A percentile compares a stretch with the other conserved stretches of the same genome.
phyloP scores from a whole-genome alignment of 2,329 filamentous ascomycete genomes.

The Tolypocladium amazonense region DNA sequence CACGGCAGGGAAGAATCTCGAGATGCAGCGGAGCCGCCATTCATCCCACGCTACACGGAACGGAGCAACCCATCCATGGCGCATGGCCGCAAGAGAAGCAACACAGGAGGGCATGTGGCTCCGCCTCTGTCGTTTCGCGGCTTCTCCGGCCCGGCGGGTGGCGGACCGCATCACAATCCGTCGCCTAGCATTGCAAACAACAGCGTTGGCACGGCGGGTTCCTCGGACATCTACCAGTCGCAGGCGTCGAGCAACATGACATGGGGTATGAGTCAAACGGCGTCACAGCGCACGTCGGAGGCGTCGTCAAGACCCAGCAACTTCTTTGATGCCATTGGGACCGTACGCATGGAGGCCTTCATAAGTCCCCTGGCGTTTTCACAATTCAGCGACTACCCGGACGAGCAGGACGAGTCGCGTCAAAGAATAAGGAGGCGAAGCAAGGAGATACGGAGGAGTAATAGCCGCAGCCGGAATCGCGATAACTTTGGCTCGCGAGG shows the following conservation, averaged over 20 bases:
- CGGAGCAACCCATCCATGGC: conserved; percentile 34
- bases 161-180: conserved; percentile 31
- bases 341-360: conserved; percentile 94
- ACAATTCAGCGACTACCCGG: conserved; percentile 33
- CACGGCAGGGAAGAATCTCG: conserved; percentile 37
- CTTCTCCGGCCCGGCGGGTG: conserved; percentile 51
- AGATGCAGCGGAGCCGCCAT: conserved; percentile 60
- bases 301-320: conserved; percentile 42
- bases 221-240: conserved; percentile 51
- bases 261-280: conserved; percentile 33
- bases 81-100: conserved; percentile 81
- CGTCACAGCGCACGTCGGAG: conserved; percentile 43
- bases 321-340: conserved; percentile 84
- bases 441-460: conserved; percentile 41
- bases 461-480: conserved; percentile 42
- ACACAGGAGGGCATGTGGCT: conserved; percentile 66
- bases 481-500: conserved; percentile 39
- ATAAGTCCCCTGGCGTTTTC: conserved; percentile 54
- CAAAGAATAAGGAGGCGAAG: conserved; percentile 39
- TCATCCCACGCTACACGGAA: conserved; percentile 59
- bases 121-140: conserved; percentile 67
- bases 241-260: conserved; percentile 33
- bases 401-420: conserved; percentile 39
- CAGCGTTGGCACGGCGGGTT: conserved; percentile 46
- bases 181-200: conserved; percentile 48